Evolutionary conservation across 805 yeast genomes (phyloP).

Genomic region (Wickerhamiella australiensis): DNA sequence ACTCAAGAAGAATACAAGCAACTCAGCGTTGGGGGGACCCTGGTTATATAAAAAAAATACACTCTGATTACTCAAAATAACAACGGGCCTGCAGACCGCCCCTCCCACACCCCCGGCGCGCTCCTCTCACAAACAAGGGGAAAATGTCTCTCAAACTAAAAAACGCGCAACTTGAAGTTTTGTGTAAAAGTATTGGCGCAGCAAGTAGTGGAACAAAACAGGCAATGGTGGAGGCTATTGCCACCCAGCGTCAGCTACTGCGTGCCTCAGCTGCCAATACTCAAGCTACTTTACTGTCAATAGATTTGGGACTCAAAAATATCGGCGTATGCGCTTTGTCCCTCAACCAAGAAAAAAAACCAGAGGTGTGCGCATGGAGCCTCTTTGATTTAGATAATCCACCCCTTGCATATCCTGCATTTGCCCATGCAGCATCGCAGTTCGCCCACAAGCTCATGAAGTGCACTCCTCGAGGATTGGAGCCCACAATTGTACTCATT

Average conservation of each 20-base stretch:
- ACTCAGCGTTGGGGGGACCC: background rate
- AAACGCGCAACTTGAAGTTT: background rate
- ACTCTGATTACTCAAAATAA: background rate
- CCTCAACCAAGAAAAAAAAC: constrained; percentile 2
- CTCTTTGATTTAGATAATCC: constrained; percentile 9
- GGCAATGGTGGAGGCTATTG: constrained; percentile 12
- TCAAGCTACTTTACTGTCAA: constrained; percentile 21
- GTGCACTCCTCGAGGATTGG: background rate
- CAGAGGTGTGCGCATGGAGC: constrained; percentile 13
- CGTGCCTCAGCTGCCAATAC: constrained; percentile 1
- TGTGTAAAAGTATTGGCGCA: constrained; percentile 16
- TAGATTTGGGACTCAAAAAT: constrained; percentile 29
- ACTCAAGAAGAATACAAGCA: background rate
- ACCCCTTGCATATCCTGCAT: constrained; percentile 22
- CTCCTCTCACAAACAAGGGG: background rate
- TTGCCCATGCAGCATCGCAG: constrained; percentile 21
- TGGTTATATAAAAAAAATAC: background rate
- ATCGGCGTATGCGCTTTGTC: constrained; percentile 23
- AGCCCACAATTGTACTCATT: constrained; percentile 36
- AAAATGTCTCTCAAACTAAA: background rate
- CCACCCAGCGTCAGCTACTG: background rate
- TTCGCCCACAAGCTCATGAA: constrained; percentile 14
- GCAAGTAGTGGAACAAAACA: constrained; percentile 19
- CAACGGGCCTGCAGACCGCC: constrained; percentile 2
- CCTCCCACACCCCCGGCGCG: background rate